These are phyloP conservation scores for Suhomyces kunorum DNA, from an alignment of 1,139 yeast genomes.

Conservation along the genomic window DNA sequence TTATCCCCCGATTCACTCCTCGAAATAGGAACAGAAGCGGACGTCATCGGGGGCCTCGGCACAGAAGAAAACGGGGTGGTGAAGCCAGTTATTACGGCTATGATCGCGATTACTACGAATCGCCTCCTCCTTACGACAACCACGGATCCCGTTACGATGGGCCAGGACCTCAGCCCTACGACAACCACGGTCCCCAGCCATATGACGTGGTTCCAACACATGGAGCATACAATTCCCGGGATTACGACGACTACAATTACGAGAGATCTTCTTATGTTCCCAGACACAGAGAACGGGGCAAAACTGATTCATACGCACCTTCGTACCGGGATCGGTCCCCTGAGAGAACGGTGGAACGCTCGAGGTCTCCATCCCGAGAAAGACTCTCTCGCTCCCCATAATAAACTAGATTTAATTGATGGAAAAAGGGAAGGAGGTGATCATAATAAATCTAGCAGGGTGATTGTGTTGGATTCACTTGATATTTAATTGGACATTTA, in stretches of 20 bases:
- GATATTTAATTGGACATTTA: too few species aligned
- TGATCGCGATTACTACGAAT: constrained; percentile 10
- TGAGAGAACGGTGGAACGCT: constrained; percentile 11
- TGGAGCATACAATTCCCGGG: too few species aligned
- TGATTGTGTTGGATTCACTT: too few species aligned
- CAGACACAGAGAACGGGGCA: constrained; percentile 14
- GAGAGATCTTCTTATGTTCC: constrained; percentile 23
- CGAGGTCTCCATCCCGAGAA: constrained; percentile 18
- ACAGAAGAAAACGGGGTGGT: constrained; percentile 11
- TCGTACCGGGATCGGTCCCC: constrained; percentile 11
- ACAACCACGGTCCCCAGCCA: constrained; percentile 16
- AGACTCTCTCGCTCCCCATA: constrained; percentile 8
- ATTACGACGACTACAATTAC: constrained; percentile 10
- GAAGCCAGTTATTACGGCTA: constrained; percentile 10
- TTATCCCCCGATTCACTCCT: constrained; percentile 25
- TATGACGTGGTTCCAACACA: constrained; percentile 16
- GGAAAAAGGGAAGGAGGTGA: too few species aligned
- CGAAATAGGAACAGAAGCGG: constrained; percentile 16
- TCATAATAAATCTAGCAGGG: too few species aligned
- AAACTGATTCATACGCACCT: constrained; percentile 27
- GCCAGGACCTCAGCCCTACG: constrained; percentile 17
- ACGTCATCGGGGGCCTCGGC: constrained; percentile 11
- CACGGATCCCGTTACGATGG: constrained; percentile 16
- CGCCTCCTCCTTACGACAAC: constrained; percentile 13
- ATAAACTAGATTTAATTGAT: background rate